These are phyloP conservation scores for Colletotrichum lentis DNA, from an alignment of 2,329 filamentous ascomycete genomes.

Conservation along the genomic window DNA sequence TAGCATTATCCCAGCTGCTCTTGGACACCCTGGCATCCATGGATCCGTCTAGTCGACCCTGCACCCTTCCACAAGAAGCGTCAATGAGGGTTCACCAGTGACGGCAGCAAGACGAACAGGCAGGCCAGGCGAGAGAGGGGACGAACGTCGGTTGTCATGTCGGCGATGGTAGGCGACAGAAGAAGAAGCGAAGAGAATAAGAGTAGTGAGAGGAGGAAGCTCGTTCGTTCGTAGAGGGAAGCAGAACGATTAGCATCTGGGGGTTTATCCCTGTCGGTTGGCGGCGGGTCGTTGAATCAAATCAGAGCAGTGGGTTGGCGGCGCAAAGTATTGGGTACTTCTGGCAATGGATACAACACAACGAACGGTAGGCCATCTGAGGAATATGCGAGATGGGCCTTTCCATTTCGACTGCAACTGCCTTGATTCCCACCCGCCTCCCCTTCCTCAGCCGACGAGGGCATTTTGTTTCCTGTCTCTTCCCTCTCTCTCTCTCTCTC, in stretches of 20 bases:
- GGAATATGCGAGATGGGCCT: constrained; percentile 23
- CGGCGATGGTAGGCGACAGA: background rate
- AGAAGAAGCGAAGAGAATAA: background rate
- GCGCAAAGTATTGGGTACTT: constrained; percentile 27
- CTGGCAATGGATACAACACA: background rate
- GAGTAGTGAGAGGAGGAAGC: background rate
- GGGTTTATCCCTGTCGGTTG: constrained; percentile 18
- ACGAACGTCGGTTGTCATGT: background rate
- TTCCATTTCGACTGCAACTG: constrained; percentile 32
- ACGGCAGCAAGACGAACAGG: constrained; percentile 23
- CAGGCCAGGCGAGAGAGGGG: background rate
- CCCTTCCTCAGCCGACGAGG: background rate
- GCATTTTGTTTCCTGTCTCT: background rate
- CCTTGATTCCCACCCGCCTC: background rate
- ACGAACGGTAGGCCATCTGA: background rate
- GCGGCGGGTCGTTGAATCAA: constrained; percentile 26
- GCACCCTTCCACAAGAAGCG: constrained; percentile 18
- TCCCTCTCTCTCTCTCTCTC: too few relatives aligned
- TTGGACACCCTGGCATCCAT: constrained; percentile 12
- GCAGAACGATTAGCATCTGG: constrained; percentile 16
- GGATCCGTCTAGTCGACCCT: constrained; percentile 14
- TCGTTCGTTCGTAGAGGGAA: background rate
- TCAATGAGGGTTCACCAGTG: constrained; percentile 27
- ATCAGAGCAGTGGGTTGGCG: constrained; percentile 14
- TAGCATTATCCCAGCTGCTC: constrained; percentile 25